phyloP scores from a whole-genome alignment of 768 basidiomycete genomes.

The Dendrothele bispora region DNA sequence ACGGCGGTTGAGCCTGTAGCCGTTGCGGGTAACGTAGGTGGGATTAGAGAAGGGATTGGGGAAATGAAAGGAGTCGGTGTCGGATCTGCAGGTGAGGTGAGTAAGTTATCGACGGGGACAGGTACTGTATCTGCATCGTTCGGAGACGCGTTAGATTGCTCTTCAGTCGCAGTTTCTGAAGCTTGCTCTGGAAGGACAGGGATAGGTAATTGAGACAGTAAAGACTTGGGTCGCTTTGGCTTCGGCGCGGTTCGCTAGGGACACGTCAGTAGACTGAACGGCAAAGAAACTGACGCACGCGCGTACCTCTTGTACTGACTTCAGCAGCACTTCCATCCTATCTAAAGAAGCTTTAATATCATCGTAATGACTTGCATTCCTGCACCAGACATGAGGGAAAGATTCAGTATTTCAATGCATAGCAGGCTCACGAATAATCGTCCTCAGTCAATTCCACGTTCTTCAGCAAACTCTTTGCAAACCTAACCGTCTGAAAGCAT shows the following conservation, averaged over 20 bases:
- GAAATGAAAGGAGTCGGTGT: slow-evolving; percentile 18
- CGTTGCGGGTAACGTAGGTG: slow-evolving; percentile 34
- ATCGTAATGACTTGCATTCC: slow-evolving; percentile 41
- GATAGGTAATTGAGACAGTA: slow-evolving; percentile 56
- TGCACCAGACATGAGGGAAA: no score
- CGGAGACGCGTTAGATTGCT: slow-evolving; percentile 11
- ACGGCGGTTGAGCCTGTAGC: slow-evolving; percentile 28
- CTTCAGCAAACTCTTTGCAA: slow-evolving; percentile 55
- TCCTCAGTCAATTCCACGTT: slow-evolving; percentile 56
- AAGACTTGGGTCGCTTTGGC: slow-evolving; percentile 38
- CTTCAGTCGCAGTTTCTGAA: slow-evolving; percentile 11
- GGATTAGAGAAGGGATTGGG: slow-evolving; percentile 28
- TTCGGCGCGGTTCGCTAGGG: slow-evolving; percentile 42
- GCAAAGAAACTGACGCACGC: background rate
- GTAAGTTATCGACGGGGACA: slow-evolving; percentile 33
- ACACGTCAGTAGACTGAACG: background rate
- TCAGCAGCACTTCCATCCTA: slow-evolving; percentile 51
- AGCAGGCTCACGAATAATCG: no score
- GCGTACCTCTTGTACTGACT: slow-evolving; percentile 53
- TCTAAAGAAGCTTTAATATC: slow-evolving; percentile 53
- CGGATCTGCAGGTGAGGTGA: slow-evolving; percentile 38
- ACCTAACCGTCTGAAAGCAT: slow-evolving; percentile 44
- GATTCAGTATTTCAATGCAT: no score
- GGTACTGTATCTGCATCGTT: slow-evolving; percentile 18
- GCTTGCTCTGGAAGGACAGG: slow-evolving; percentile 25